phyloP scores from a whole-genome alignment of 192 early-diverging fungal species.

The Backusella westeae region DNA sequence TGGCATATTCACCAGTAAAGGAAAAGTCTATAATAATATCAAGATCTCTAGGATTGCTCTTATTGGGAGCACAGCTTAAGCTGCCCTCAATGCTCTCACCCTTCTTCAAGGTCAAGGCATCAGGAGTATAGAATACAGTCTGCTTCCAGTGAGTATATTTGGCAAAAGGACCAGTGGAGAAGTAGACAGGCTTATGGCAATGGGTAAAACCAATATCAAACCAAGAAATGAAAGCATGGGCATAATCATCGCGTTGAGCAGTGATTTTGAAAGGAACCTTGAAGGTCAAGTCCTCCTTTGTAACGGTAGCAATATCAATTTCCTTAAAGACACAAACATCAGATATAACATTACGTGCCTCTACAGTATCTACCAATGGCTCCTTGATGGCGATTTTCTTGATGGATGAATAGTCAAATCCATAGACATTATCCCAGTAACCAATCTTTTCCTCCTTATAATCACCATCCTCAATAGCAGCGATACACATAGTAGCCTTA shows the following conservation, averaged over 20 bases:
- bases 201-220: constrained; percentile 96
- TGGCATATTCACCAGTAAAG: constrained; percentile 50
- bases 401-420: constrained; percentile 96
- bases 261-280: constrained; percentile 76
- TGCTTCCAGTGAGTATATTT: constrained; percentile 99
- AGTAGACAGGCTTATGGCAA: constrained; percentile 81
- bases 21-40: constrained; percentile 82
- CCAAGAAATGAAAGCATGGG: constrained; percentile 93
- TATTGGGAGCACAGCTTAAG: constrained; percentile 62
- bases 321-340: constrained; percentile 72
- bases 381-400: constrained; percentile 82
- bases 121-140: constrained; percentile 92
- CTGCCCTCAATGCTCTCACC: constrained; percentile 66
- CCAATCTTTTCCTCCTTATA: constrained; percentile 51
- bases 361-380: constrained; percentile 93
- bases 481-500: constrained; percentile 83
- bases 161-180: constrained; percentile 80
- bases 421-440: constrained; percentile 89
- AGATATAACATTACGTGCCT: constrained; percentile 80
- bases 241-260: constrained; percentile 77
- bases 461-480: constrained; percentile 92
- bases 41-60: constrained; percentile 88
- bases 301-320: constrained; percentile 82
- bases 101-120: constrained; percentile 70
- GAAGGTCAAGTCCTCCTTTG: constrained; percentile 85